Evolutionary conservation across 164 flowering plant species (phyloP).

Genomic region (Nymphaea thermarum): DNA sequence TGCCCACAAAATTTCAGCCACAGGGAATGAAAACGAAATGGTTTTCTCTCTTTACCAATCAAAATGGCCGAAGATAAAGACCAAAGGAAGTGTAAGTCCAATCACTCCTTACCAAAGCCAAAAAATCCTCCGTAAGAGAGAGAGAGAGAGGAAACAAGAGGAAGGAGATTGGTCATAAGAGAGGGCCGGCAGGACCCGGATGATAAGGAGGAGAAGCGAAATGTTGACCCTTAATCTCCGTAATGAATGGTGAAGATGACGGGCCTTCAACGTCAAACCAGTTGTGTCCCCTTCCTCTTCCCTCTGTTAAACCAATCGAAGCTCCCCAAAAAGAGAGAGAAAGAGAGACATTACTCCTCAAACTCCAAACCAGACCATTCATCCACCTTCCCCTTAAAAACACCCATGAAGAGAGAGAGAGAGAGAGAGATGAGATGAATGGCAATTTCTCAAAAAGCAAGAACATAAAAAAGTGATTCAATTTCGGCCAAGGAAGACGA

Average conservation of each 20-base stretch:
- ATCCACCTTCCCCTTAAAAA: too few species aligned
- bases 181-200: not conserved
- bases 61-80: constrained; percentile 2
- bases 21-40: not conserved
- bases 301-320: not conserved
- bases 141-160: constrained; percentile 2
- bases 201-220: not conserved
- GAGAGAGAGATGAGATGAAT: too few species aligned
- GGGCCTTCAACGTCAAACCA: constrained; percentile 39
- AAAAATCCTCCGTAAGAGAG: constrained; percentile 2
- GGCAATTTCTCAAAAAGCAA: too few species aligned
- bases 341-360: not conserved
- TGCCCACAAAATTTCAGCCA: not conserved
- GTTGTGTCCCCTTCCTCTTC: constrained; percentile 10
- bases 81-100: not conserved
- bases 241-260: constrained; percentile 25
- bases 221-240: constrained; percentile 15
- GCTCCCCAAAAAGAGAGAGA: not conserved
- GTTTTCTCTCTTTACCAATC: not conserved
- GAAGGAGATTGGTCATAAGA: not conserved
- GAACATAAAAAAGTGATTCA: too few species aligned
- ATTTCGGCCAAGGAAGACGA: not conserved
- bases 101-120: not conserved
- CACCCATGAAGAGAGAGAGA: too few species aligned
- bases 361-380: too few species aligned